These are phyloP conservation scores for Fusarium mangiferae DNA, from an alignment of 2,329 filamentous ascomycete species.

Conservation along the genomic window DNA sequence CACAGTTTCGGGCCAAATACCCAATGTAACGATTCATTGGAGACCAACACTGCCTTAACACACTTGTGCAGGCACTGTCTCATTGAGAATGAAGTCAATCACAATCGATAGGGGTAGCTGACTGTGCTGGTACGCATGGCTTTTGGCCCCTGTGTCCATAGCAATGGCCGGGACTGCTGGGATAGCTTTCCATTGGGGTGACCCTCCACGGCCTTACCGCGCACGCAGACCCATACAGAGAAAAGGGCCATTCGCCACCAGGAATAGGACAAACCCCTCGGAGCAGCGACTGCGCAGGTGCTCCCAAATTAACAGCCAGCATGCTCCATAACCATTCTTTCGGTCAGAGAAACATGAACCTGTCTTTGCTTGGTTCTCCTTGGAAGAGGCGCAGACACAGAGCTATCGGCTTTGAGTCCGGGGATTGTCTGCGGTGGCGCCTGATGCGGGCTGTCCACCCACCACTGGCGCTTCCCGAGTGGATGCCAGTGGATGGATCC, in stretches of 20 bases:
- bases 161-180: constrained; percentile 3
- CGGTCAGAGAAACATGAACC: constrained; percentile 19
- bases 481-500: constrained; percentile 43
- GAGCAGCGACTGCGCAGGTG: not conserved
- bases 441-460: constrained; percentile 45
- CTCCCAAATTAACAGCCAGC: not conserved
- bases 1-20: constrained; percentile 30
- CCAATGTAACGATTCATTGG: constrained; percentile 27
- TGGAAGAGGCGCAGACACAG: constrained; percentile 39
- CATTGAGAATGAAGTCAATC: constrained; percentile 29
- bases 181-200: constrained; percentile 13
- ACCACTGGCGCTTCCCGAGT: constrained; percentile 46
- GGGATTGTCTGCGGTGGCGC: constrained; percentile 45
- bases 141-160: constrained; percentile 24
- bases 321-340: not conserved
- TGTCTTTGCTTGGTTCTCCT: constrained; percentile 26
- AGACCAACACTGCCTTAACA: constrained; percentile 26
- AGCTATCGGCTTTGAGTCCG: constrained; percentile 43
- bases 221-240: constrained; percentile 31
- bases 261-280: constrained; percentile 6
- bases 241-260: constrained; percentile 31
- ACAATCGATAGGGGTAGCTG: constrained; percentile 27
- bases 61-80: constrained; percentile 41
- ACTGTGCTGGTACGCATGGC: constrained; percentile 16
- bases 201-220: constrained; percentile 15